Conservation (phyloP, 306 rosid genomes). For the Carpinus viminea region DNA sequence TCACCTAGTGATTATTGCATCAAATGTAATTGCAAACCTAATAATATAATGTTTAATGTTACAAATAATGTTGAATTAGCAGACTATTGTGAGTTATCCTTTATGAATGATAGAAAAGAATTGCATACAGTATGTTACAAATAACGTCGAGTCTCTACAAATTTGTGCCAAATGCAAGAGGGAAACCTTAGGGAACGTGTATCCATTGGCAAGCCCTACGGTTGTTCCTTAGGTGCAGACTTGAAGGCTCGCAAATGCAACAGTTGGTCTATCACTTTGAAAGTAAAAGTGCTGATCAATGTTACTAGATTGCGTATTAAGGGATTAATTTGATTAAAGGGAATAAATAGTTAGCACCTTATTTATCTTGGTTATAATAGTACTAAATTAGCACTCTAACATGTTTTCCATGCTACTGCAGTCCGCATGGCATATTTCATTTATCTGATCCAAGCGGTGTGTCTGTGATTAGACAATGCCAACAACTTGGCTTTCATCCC, state of each 20-base stretch:
- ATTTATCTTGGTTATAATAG: background rate
- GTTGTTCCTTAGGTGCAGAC: background rate
- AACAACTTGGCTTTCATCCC: constrained; percentile 97
- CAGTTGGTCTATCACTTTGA: background rate
- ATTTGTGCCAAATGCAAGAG: background rate
- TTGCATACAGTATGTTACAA: background rate
- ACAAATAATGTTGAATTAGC: background rate
- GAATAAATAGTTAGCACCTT: background rate
- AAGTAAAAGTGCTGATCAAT: background rate
- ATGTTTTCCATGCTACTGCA: constrained; percentile 49
- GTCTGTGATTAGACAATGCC: constrained; percentile 84
- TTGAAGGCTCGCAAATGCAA: background rate
- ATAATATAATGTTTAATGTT: background rate
- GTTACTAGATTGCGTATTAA: background rate
- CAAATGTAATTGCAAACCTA: background rate
- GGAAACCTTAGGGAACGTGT: background rate
- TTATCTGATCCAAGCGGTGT: constrained; percentile 93
- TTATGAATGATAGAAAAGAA: background rate
- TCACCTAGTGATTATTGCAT: background rate
- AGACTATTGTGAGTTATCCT: constrained; percentile 12
- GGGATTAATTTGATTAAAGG: background rate
- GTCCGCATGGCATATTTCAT: constrained; percentile 98
- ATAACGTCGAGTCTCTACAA: background rate
- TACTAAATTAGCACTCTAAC: constrained; percentile 11
- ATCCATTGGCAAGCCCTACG: background rate